phyloP scores from a whole-genome alignment of 495 filamentous ascomycete species.

The Platismatia glauca region DNA sequence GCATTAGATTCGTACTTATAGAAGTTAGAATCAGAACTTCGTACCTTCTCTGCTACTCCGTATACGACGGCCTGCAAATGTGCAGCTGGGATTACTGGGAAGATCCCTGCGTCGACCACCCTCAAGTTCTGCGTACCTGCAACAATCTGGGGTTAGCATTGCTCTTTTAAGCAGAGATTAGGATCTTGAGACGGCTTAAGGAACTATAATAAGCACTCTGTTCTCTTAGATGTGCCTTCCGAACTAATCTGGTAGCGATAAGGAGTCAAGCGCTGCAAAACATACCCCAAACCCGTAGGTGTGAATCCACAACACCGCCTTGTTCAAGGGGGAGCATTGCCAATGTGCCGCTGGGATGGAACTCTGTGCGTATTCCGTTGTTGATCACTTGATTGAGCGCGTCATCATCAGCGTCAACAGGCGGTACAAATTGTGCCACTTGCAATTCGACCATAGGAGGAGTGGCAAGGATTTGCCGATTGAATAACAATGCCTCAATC shows the following conservation, averaged over 20 bases:
- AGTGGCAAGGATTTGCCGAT: conserved; percentile 25
- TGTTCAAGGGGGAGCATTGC: conserved; percentile 41
- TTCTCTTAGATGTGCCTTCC: neutral
- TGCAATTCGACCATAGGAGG: conserved; percentile 26
- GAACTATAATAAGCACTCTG: neutral
- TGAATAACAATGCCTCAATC: conserved; percentile 25
- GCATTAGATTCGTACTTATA: conserved; percentile 1
- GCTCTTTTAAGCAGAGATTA: neutral
- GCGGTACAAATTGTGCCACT: conserved; percentile 27
- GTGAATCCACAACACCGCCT: conserved; percentile 43
- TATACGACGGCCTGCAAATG: conserved; percentile 45
- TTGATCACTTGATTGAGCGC: conserved; percentile 26
- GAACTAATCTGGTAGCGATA: too few species aligned
- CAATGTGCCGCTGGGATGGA: conserved; percentile 42
- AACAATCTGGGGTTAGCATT: neutral
- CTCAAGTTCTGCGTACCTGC: conserved; percentile 36
- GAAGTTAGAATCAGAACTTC: conserved; percentile 17
- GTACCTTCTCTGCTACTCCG: conserved; percentile 40
- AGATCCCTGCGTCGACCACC: conserved; percentile 41
- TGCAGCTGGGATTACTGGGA: conserved; percentile 40
- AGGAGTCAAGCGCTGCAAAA: neutral
- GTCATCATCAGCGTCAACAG: conserved; percentile 23
- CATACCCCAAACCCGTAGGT: conserved; percentile 39
- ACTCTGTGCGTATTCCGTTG: conserved; percentile 33
- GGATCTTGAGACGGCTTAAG: neutral